Percentiles rank a stretch among this genome's conserved stretches.
Conservation (phyloP, 257 asterid genomes). For the Coffea canephora region DNA sequence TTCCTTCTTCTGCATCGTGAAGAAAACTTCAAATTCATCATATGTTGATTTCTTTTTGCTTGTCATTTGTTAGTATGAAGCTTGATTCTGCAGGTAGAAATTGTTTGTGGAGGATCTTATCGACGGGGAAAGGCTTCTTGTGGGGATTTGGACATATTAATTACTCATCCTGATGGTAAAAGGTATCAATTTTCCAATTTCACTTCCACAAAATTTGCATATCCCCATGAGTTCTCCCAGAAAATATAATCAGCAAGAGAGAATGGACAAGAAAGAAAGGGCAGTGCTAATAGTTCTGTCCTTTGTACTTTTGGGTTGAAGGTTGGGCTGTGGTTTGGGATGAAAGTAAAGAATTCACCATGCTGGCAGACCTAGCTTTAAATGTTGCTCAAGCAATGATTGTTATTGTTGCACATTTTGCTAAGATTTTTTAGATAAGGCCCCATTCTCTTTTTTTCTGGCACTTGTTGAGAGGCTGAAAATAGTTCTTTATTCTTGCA, state of each 20-base stretch:
- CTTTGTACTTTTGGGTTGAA: neutral
- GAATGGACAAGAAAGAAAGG: neutral
- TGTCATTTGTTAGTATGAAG: constrained; percentile 2
- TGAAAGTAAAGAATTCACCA: neutral
- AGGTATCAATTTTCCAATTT: constrained; percentile 36
- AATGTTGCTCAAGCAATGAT: neutral
- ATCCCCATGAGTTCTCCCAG: neutral
- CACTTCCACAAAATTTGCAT: neutral
- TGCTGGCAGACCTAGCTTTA: neutral
- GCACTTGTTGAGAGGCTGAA: neutral
- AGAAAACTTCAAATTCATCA: neutral
- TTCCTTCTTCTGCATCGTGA: neutral
- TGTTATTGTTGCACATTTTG: neutral
- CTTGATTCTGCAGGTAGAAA: constrained; percentile 45
- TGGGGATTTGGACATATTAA: constrained; percentile 90
- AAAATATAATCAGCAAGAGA: neutral
- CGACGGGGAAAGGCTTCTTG: constrained; percentile 94
- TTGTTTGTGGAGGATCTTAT: constrained; percentile 93
- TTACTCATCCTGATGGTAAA: constrained; percentile 89
- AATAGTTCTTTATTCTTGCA: constrained; percentile 27
- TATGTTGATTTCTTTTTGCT: neutral
- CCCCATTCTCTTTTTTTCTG: neutral
- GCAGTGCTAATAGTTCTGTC: neutral
- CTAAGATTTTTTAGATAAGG: neutral
- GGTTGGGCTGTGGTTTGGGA: neutral